Conservation (phyloP, 305 asterid species). For the Lippia alba region DNA sequence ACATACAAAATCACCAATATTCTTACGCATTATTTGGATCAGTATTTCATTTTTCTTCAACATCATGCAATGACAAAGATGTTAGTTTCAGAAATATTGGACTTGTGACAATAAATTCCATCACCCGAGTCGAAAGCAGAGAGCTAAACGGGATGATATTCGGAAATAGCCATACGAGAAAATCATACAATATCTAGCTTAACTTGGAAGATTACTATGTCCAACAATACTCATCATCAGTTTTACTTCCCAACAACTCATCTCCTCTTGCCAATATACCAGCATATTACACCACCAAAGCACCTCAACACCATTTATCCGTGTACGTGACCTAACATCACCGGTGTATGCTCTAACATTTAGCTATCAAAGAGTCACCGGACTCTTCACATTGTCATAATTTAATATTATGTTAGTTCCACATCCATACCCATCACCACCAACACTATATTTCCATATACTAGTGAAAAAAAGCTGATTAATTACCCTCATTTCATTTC, state of each 20-base stretch:
- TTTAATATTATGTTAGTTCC: background rate
- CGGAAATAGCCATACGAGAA: background rate
- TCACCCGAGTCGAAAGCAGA: too few relatives aligned
- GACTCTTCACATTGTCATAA: too few relatives aligned
- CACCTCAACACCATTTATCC: too few relatives aligned
- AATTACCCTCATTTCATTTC: conserved; percentile 1
- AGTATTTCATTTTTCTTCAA: too few relatives aligned
- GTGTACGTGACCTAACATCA: too few relatives aligned
- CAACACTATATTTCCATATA: conserved; percentile 6
- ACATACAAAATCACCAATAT: background rate
- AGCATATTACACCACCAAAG: background rate
- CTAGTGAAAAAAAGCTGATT: background rate
- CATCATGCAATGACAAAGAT: too few relatives aligned
- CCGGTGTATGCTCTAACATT: too few relatives aligned
- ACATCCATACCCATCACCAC: background rate
- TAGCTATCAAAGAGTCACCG: too few relatives aligned
- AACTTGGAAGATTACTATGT: background rate
- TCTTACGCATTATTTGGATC: too few relatives aligned
- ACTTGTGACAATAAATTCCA: too few relatives aligned
- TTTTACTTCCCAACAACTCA: background rate
- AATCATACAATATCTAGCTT: background rate
- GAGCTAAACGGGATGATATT: background rate
- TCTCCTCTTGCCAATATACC: background rate
- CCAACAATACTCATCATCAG: background rate
- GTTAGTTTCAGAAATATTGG: too few relatives aligned